phyloP scores from a whole-genome alignment of 352 stramenopile genomes.

The Globisporangium abappressorium region DNA sequence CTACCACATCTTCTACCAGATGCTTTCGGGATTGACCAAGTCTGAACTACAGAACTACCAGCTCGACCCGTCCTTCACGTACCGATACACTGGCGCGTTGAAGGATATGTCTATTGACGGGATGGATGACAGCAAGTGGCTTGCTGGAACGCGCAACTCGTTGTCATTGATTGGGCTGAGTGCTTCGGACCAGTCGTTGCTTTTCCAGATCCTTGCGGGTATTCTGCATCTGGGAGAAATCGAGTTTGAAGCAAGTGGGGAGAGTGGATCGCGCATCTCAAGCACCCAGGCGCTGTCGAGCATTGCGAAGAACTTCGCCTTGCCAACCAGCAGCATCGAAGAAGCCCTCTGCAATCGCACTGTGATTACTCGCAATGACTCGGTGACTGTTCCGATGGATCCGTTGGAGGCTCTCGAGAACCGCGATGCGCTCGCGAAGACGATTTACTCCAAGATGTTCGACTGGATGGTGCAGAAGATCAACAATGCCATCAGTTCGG shows the following conservation, averaged over 20 bases:
- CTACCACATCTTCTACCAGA: slow-evolving; percentile 98
- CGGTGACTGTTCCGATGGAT: slow-evolving; percentile 80
- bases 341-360: slow-evolving; percentile 90
- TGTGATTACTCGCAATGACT: slow-evolving; percentile 88
- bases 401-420: slow-evolving; percentile 91
- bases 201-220: slow-evolving; percentile 87
- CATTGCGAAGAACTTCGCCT: slow-evolving; percentile 89
- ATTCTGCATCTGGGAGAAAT: slow-evolving; percentile 97
- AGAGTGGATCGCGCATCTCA: slow-evolving; percentile 73
- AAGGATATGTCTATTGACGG: slow-evolving; percentile 81
- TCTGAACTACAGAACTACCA: slow-evolving; percentile 56
- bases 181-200: slow-evolving; percentile 40
- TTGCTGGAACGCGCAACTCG: slow-evolving; percentile 72
- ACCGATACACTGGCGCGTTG: slow-evolving; percentile 73
- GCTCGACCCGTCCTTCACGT: slow-evolving; percentile 59
- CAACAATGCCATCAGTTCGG: slow-evolving; percentile 81
- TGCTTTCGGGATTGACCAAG: slow-evolving; percentile 62
- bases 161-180: slow-evolving; percentile 79
- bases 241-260: slow-evolving; percentile 78
- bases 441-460: slow-evolving; percentile 98
- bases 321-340: slow-evolving; percentile 85
- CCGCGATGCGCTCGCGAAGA: slow-evolving; percentile 95
- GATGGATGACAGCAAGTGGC: slow-evolving; percentile 84
- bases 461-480: slow-evolving; percentile 96
- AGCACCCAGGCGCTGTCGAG: slow-evolving; percentile 53